Base-by-base conservation (phyloP, 108 stramenopile genomes). In the Stephanodiscus triporus region DNA sequence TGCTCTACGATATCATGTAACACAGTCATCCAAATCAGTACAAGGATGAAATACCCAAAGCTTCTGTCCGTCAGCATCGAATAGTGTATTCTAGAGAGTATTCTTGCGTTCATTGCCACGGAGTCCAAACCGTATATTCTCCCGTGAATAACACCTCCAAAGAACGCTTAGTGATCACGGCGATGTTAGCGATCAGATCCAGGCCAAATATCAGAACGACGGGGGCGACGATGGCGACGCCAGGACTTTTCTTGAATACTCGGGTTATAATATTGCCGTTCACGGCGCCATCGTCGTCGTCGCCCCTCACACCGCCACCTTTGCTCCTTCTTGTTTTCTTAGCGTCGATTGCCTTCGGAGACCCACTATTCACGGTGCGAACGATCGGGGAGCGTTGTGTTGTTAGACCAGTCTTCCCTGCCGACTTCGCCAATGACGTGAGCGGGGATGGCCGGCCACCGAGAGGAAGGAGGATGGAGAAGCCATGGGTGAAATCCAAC, bases 201-300 rank as follows among this genome's bases (percentile, higher is more conserved):
- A 86, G 40, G 36, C 85, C 85, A 62, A 86, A 77, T 17, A 86
- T 23, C 4, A 84, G 53, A 10, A 86, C 73, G 34, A 86, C 78
- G 3, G 85, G 85, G 2, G 70, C 62, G 14, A 84, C 43, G 27
- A 86, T 61, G 23, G 73, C 40, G 29, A 53, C 77, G n/a, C 79
- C 85, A n/a, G 85, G 85, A 68, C 80, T 86, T 30, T 75, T 83
- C 59, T 67, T 78, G 34, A 71, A 70, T 6, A 68, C 24, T 17
- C 63, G 27, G 27, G 61, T 53, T 45, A 42, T 47, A 13, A 13
- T 63, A 34, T 51, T 60, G 34, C 13, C 51, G 0, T 36, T 49
- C 43, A 38, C 29, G 23, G 14, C 40, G 32, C 1, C 24, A n/a
- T 48, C 20, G 26, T 72, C 36, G 1, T 53, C 62, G 38, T 63